A percentile compares a stretch with the other conserved stretches of the same genome.
Conservation (phyloP, 2,329 filamentous ascomycete species). For the Epicoccum sorghinum region DNA sequence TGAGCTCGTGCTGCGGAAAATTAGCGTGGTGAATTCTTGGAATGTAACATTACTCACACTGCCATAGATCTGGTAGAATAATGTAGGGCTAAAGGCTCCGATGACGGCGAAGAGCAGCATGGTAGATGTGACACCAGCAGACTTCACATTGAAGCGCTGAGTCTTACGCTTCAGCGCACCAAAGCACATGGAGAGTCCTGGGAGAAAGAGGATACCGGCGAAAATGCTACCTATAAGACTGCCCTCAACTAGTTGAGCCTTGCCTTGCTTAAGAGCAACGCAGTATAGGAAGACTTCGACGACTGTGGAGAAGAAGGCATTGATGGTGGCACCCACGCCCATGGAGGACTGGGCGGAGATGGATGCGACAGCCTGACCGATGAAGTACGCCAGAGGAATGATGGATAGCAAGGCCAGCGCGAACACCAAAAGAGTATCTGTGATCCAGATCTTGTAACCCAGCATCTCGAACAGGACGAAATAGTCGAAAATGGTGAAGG, state of each 20-base stretch:
- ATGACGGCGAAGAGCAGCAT: constrained; percentile 98
- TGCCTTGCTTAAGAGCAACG: constrained; percentile 88
- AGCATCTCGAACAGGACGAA: constrained; percentile 74
- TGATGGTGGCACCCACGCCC: constrained; percentile 95
- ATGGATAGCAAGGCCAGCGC: constrained; percentile 84
- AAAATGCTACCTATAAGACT: constrained; percentile 98
- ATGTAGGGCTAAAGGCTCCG: constrained; percentile 89
- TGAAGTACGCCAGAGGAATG: constrained; percentile 96
- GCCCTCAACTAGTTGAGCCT: constrained; percentile 90
- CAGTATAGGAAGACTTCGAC: constrained; percentile 99
- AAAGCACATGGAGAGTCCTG: constrained; percentile 97
- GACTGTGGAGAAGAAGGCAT: constrained; percentile 96
- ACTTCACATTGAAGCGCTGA: constrained; percentile 95
- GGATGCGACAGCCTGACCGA: constrained; percentile 95
- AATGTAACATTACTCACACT: constrained; percentile 59
- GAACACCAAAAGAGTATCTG: constrained; percentile 86
- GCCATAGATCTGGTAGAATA: constrained; percentile 99
- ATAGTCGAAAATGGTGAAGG: constrained; percentile 95
- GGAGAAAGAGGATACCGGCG: constrained; percentile 91
- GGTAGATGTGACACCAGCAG: constrained; percentile 93
- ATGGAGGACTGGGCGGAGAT: constrained; percentile 99
- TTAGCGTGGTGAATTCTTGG: constrained; percentile 40
- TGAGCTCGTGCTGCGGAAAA: constrained; percentile 76
- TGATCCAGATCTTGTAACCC: constrained; percentile 73
- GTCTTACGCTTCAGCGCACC: constrained; percentile 98